Base-by-base conservation (phyloP, 2,329 filamentous ascomycete genomes). In the Claviceps sp. region DNA sequence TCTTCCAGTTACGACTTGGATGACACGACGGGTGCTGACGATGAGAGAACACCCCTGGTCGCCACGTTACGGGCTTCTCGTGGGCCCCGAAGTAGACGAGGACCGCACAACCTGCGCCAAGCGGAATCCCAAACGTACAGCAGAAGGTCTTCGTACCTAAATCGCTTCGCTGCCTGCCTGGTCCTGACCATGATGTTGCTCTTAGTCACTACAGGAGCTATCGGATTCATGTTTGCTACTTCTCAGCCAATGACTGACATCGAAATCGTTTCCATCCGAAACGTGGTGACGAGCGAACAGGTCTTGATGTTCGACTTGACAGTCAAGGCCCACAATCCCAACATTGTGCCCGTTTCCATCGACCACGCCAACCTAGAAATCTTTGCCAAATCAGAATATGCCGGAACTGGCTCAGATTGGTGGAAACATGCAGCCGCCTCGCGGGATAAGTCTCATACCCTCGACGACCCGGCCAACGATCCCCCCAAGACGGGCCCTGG, bases 291-390 rank as follows among this genome's bases (percentile, higher is more conserved):
- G 2, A 95, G 88, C 60, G 88, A 95, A 66, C 88, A 95, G 65
- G 90, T 97, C 65, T 77, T 98, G 43, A 95, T 98, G 81, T 79
- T 97, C 61, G 91, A 98, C 66, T 71, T 98, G 48, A 81, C 87
- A 19, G 88, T 98, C 54, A 81, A 81, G 58, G 93, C 91, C 0
- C 76, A 91, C 60, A 98, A 98, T 64, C 90, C 91, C 1, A 98
- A 97, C 60, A 82, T 96, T 42, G 85, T 97, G 41, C 82, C 89
- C 2, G 85, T 98, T 43, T 85, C 85, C 2, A 81, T 98, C 40
- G 83, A 87, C 56, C 83, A 90, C 47, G 85, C 94, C 63, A 89
- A 97, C 64, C 76, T 97, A 53, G 89, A 94, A 61, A 79, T 98
- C 37, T 97, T 97, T 67, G 93, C 93, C 34, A 95, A 94, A 68